phyloP scores from a whole-genome alignment of 2,329 filamentous ascomycete species.

The Pseudogymnoascus sp. region DNA sequence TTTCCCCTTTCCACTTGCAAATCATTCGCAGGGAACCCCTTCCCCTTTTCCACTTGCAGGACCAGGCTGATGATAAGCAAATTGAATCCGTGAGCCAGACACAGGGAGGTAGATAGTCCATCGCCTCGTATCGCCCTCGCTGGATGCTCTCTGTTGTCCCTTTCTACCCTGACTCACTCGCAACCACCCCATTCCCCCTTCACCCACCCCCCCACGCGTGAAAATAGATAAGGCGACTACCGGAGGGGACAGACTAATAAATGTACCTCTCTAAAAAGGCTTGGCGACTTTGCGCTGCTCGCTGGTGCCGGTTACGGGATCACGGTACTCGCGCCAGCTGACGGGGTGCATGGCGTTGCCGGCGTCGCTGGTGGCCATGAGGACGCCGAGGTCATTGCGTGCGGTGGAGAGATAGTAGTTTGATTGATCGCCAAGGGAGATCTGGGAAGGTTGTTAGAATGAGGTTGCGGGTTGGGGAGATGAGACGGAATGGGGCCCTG shows the following conservation, averaged over 20 bases:
- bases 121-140: no score
- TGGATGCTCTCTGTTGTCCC: no score
- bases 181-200: neutral
- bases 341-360: constrained; percentile 89
- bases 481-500: neutral
- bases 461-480: neutral
- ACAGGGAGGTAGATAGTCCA: no score
- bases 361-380: constrained; percentile 81
- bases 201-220: no score
- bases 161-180: no score
- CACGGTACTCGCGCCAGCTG: constrained; percentile 90
- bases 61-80: neutral
- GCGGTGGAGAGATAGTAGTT: constrained; percentile 95
- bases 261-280: constrained; percentile 54
- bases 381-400: constrained; percentile 82
- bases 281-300: constrained; percentile 91
- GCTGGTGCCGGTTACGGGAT: constrained; percentile 64
- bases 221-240: neutral
- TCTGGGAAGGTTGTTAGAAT: constrained; percentile 37
- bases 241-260: neutral
- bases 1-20: no score
- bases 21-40: no score
- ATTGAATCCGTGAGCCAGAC: no score
- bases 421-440: constrained; percentile 84
- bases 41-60: no score